Evolutionary conservation across 2,329 filamentous ascomycete species (phyloP).

Genomic region (Exophiala bonariae): DNA sequence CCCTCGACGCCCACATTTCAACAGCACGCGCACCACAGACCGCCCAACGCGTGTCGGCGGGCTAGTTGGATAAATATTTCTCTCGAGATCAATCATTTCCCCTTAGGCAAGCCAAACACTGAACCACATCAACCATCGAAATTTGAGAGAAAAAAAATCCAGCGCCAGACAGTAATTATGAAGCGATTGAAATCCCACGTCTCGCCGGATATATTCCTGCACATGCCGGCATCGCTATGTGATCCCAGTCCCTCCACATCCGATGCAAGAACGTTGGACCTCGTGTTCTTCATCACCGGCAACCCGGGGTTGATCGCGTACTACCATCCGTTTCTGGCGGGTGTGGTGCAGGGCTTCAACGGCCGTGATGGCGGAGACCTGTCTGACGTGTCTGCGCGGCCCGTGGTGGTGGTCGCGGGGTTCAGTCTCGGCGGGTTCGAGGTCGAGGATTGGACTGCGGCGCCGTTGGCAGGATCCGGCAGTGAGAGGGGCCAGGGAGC

Average conservation of each 20-base stretch:
- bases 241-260: too few species aligned
- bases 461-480: background rate
- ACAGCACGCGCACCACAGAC: too few species aligned
- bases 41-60: too few species aligned
- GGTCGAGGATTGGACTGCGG: slow-evolving; percentile 5
- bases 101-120: too few species aligned
- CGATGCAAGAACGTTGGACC: too few species aligned
- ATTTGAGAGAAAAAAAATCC: too few species aligned
- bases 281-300: slow-evolving; percentile 49
- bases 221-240: slow-evolving; percentile 14
- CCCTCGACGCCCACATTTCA: too few species aligned
- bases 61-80: too few species aligned
- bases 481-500: slow-evolving; percentile 21
- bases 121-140: too few species aligned
- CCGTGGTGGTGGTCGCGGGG: slow-evolving; percentile 15
- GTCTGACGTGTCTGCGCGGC: too few species aligned
- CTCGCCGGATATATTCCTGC: slow-evolving; percentile 18
- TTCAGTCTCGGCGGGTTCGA: slow-evolving; percentile 27
- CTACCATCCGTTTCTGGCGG: slow-evolving; percentile 45
- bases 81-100: too few species aligned
- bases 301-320: slow-evolving; percentile 53
- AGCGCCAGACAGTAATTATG: too few species aligned
- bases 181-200: slow-evolving; percentile 5
- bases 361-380: background rate
- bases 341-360: slow-evolving; percentile 29